A percentile compares a stretch with the other conserved stretches of the same genome.
These are phyloP conservation scores for Trichoderma erinaceum DNA, from an alignment of 495 filamentous ascomycete species.

Conservation along the genomic window DNA sequence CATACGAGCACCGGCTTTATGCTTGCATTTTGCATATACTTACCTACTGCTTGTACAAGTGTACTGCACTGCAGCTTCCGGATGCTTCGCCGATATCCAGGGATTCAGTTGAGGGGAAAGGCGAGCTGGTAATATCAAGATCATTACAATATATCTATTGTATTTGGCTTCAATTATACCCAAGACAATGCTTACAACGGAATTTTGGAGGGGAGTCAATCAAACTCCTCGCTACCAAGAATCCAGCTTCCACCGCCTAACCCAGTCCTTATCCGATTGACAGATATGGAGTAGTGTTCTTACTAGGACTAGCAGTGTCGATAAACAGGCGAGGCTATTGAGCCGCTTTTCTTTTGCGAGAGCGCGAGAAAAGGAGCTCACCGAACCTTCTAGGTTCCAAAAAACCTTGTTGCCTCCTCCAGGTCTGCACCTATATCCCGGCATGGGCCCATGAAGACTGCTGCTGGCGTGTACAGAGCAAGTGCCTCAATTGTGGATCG, in stretches of 20 bases:
- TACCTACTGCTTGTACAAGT: background rate
- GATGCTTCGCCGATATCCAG: background rate
- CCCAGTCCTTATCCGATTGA: conserved; percentile 1
- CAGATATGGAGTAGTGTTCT: background rate
- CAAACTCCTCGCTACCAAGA: background rate
- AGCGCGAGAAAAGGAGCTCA: conserved; percentile 6
- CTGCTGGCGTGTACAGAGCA: background rate
- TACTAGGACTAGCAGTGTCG: background rate
- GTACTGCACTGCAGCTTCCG: background rate
- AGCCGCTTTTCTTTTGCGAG: background rate
- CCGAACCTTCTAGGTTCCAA: conserved; percentile 7
- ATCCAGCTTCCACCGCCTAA: background rate
- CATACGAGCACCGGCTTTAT: conserved; percentile 5
- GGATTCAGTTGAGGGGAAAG: background rate
- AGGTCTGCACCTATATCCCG: background rate
- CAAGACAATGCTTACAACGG: background rate
- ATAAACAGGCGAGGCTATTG: conserved; percentile 2
- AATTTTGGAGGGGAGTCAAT: background rate
- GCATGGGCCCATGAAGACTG: background rate
- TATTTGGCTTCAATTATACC: background rate
- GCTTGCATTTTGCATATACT: conserved; percentile 1
- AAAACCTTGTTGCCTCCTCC: background rate
- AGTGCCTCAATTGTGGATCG: no score
- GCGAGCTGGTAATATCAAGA: background rate
- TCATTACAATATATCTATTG: background rate